Conservation (phyloP, 257 asterid species). For the Marsdenia floribunda region DNA sequence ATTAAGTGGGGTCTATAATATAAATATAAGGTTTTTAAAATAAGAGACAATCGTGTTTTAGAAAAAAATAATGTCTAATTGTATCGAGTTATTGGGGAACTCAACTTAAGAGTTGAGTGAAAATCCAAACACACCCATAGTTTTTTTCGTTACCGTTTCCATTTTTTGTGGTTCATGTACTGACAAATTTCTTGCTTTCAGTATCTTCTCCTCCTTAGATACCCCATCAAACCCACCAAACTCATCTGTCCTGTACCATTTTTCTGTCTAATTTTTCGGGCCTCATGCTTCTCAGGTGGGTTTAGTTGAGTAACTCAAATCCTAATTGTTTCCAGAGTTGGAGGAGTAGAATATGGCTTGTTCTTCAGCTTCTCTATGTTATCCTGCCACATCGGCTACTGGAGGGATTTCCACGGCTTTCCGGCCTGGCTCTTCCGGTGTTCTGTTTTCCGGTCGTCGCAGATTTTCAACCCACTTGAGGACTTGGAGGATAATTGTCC, state of each 20-base stretch:
- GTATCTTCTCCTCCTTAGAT: slow-evolving; percentile 31
- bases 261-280: not conserved
- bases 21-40: too few species aligned
- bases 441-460: slow-evolving; percentile 17
- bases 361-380: slow-evolving; percentile 50
- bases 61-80: too few species aligned
- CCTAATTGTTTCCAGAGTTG: not conserved
- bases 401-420: slow-evolving; percentile 27
- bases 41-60: too few species aligned
- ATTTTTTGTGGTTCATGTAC: not conserved
- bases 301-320: not conserved
- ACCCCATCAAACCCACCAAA: slow-evolving; percentile 14
- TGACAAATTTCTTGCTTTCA: slow-evolving; percentile 26
- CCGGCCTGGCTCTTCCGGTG: slow-evolving; percentile 30
- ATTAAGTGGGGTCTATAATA: too few species aligned
- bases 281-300: slow-evolving; percentile 4
- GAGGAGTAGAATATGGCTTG: slow-evolving; percentile 34
- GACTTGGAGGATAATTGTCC: slow-evolving; percentile 42
- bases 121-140: too few species aligned
- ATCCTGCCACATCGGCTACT: slow-evolving; percentile 38
- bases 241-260: not conserved
- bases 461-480: slow-evolving; percentile 31
- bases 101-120: too few species aligned
- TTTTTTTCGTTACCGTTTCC: too few species aligned
- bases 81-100: too few species aligned